Conservation (phyloP, 768 basidiomycete species). For the Holtermannia corniformis region DNA sequence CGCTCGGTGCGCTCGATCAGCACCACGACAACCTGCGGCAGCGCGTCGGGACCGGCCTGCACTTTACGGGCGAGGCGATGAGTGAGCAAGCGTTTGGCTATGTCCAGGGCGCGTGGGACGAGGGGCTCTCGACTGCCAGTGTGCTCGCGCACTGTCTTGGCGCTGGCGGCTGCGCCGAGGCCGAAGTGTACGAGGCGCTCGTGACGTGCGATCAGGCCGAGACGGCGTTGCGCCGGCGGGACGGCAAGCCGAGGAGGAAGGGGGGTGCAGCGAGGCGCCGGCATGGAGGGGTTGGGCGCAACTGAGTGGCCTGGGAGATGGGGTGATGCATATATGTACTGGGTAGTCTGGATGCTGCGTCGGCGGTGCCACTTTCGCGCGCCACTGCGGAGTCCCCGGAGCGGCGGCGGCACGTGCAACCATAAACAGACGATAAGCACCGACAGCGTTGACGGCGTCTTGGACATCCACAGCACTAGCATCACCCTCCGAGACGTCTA, state of each 20-base stretch:
- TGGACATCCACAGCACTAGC: no score
- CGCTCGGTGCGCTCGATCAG: slow-evolving; percentile 17
- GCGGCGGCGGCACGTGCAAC: no score
- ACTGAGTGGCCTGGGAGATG: no score
- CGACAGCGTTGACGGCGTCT: no score
- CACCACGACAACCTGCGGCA: background rate
- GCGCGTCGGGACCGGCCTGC: background rate
- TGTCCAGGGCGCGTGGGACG: background rate
- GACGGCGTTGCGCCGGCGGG: background rate
- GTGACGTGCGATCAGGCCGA: background rate
- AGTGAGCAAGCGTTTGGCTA: background rate
- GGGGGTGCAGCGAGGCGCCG: background rate
- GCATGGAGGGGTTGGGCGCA: background rate
- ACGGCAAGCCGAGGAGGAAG: background rate
- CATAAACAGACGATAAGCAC: no score
- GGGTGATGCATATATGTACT: no score
- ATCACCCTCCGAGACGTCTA: no score
- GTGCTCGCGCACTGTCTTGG: background rate
- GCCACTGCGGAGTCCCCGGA: no score
- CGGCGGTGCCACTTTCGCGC: no score
- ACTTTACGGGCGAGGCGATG: background rate
- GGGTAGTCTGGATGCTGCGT: no score
- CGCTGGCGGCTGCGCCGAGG: background rate
- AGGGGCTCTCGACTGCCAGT: background rate
- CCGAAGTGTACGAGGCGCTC: background rate